A percentile compares a stretch with the other conserved stretches of the same genome.
phyloP scores from a whole-genome alignment of 352 stramenopile species.

The Globisporangium lucens region DNA sequence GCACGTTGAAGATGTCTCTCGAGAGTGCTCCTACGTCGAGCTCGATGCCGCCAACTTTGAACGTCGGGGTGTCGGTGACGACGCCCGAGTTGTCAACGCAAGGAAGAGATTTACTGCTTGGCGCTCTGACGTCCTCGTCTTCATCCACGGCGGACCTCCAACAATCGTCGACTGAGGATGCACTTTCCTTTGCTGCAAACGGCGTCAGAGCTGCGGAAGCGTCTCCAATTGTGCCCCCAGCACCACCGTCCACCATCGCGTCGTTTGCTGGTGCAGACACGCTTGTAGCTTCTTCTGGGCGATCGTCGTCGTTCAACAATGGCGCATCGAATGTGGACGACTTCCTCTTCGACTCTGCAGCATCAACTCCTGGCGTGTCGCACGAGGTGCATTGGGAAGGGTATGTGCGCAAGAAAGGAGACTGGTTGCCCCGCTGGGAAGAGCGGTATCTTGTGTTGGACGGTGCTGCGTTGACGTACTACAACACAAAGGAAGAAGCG shows the following conservation, averaged over 20 bases:
- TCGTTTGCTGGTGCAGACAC: constrained; percentile 11
- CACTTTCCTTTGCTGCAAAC: not conserved
- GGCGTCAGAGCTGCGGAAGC: not conserved
- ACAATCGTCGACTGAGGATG: constrained; percentile 1
- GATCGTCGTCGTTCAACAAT: constrained; percentile 20
- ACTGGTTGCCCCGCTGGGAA: constrained; percentile 89
- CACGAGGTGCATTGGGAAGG: constrained; percentile 88
- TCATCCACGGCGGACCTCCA: constrained; percentile 1
- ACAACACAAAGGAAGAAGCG: constrained; percentile 86
- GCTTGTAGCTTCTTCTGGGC: constrained; percentile 7
- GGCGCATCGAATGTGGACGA: constrained; percentile 10
- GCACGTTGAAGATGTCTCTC: constrained; percentile 8
- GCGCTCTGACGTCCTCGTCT: constrained; percentile 23
- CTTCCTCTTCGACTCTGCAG: constrained; percentile 33
- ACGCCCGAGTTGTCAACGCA: constrained; percentile 31
- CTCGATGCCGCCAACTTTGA: not conserved
- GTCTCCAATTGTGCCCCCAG: constrained; percentile 1
- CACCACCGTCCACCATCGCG: constrained; percentile 7
- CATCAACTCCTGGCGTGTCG: constrained; percentile 35
- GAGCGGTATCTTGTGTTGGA: constrained; percentile 87
- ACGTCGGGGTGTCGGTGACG: constrained; percentile 9
- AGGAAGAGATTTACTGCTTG: constrained; percentile 43
- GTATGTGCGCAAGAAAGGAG: constrained; percentile 88
- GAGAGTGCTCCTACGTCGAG: constrained; percentile 5
- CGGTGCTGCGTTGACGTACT: constrained; percentile 79